Evolutionary conservation across 306 rosid genomes (phyloP).

Genomic region (Hippophae tibetana): DNA sequence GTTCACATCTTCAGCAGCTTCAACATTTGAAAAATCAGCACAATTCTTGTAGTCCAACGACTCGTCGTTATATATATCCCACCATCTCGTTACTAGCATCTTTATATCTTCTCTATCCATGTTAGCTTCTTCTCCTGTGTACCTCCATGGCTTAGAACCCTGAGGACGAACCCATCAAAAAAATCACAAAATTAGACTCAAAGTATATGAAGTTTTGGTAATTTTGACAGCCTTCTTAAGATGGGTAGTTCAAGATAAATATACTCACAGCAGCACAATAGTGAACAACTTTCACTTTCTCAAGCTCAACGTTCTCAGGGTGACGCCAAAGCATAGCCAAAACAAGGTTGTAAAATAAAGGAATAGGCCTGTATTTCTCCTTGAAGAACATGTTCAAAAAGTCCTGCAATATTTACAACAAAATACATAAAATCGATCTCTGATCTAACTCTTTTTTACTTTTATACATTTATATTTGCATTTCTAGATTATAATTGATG

Average conservation of each 20-base stretch:
- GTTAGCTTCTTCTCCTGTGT: conserved; percentile 33
- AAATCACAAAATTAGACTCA: too few relatives aligned
- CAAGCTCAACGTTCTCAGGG: conserved; percentile 38
- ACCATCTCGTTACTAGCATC: conserved; percentile 40
- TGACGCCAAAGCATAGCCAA: conserved; percentile 43
- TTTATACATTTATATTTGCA: too few relatives aligned
- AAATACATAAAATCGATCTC: too few relatives aligned
- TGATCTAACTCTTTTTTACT: too few relatives aligned
- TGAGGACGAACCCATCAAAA: neutral
- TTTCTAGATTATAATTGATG: too few relatives aligned
- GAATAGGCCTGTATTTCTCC: conserved; percentile 19
- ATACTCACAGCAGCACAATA: conserved; percentile 36
- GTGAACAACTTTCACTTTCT: conserved; percentile 34
- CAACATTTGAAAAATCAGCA: neutral
- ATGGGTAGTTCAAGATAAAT: neutral
- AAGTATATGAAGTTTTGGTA: neutral
- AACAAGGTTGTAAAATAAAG: conserved; percentile 20
- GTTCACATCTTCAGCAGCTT: conserved; percentile 5
- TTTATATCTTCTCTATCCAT: conserved; percentile 49
- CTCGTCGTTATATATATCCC: conserved; percentile 37
- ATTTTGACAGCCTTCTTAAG: neutral
- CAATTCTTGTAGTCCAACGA: conserved; percentile 29
- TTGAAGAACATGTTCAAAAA: conserved; percentile 37
- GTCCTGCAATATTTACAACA: conserved; percentile 20
- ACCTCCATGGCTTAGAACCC: conserved; percentile 60